Conservation (phyloP, 177 flowering plant genomes). For the Vitis hybrid region DNA sequence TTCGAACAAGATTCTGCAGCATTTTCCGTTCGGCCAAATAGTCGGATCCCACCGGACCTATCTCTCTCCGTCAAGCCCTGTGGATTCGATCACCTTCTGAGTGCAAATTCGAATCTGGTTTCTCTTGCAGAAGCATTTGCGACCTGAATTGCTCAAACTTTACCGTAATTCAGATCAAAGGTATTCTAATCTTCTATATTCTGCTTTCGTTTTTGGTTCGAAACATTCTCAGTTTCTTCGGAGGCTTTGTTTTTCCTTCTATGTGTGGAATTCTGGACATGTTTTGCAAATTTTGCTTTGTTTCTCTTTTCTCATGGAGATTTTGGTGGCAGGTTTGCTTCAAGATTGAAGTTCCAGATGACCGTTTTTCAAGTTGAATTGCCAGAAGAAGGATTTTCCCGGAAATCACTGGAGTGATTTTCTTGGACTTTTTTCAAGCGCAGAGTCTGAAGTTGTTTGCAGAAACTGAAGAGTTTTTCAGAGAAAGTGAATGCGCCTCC, state of each 20-base stretch:
- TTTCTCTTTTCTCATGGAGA: neutral
- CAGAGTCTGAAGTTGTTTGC: neutral
- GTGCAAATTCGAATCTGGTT: neutral
- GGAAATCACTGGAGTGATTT: neutral
- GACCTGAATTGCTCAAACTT: slow-evolving; percentile 14
- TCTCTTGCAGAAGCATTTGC: slow-evolving; percentile 9
- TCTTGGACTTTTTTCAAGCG: neutral
- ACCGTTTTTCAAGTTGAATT: neutral
- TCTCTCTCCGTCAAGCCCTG: neutral
- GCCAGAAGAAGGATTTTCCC: neutral
- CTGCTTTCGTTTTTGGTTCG: neutral
- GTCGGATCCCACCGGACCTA: slow-evolving; percentile 4
- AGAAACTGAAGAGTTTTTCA: neutral
- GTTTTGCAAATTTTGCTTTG: neutral
- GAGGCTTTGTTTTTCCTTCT: neutral
- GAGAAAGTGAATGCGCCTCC: slow-evolving; percentile 35
- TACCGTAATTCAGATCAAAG: slow-evolving; percentile 15
- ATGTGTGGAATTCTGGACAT: neutral
- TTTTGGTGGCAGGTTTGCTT: slow-evolving; percentile 1
- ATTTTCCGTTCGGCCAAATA: slow-evolving; percentile 9
- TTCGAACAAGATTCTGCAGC: slow-evolving; percentile 16
- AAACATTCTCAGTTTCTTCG: neutral
- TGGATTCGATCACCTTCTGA: slow-evolving; percentile 8
- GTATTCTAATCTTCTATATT: neutral
- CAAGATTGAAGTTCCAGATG: neutral